Base-by-base conservation (phyloP, 495 filamentous ascomycete genomes). In the Emericellopsis terricola region DNA sequence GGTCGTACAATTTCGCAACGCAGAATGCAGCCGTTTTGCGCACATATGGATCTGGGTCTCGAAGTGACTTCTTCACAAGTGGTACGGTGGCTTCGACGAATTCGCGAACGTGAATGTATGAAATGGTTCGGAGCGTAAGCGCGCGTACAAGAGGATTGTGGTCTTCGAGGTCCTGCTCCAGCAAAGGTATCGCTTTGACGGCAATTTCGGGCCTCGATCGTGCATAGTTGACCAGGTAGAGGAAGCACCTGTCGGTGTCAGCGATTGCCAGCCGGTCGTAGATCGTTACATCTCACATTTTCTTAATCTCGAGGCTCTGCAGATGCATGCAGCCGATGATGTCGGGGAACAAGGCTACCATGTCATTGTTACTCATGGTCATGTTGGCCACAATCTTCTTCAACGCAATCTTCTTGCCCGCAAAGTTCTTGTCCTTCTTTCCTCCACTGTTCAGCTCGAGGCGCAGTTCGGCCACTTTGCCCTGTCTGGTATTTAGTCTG, bases 331-430 rank as follows among this genome's bases (percentile, higher is more conserved):
- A 93, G 33, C 62, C 74, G 44, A 96, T 76, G 24, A 99, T 76
- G 53, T 99, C 89, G 16, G 91, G 85, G 44, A 99, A 99, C 38
- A 99, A 59, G 15, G 80, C 83, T 34, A 94, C 78, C 89, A 99
- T 99, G 55, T 99, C 89, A 47, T 99, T 99, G 55, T 96, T 99
- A 69, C 84, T 94, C 89, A 96, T 96, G 36, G 89, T 96, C 89
- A 99, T 96, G 51, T 96, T 99, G 44, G 89, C 89, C 48, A 99
- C 89, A 43, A 99, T 96, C 67, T 94, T 94, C 73, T 99, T 99
- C 33, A 99, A 66, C 19, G 89, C 87, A 50, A 94, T 93, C 71
- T 96, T 96, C 67, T 96, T 99, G 42, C 79, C 73, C 28, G 82
- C 76, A 53, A 81, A 76, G 62, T 93, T 93, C 68, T 96, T 99